These are phyloP conservation scores for Hortaea sp. DNA, from an alignment of 2,329 filamentous ascomycete species.

Conservation along the genomic window DNA sequence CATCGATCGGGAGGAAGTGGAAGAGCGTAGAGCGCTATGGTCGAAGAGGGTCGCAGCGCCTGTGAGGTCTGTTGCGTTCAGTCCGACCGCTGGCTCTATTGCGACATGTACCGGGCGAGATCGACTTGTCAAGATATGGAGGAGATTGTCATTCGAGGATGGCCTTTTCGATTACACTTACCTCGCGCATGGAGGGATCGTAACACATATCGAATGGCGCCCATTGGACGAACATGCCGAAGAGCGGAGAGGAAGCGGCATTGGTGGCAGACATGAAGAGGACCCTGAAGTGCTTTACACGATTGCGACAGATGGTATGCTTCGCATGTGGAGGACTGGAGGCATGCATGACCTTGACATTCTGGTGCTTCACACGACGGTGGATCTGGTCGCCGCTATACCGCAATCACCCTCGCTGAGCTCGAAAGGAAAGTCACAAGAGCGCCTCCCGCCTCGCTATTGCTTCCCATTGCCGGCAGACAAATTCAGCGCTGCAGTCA, in stretches of 20 bases:
- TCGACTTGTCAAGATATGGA: constrained; percentile 84
- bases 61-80: constrained; percentile 65
- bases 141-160: constrained; percentile 74
- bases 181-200: constrained; percentile 67
- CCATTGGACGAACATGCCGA: constrained; percentile 56
- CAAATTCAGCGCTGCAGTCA: constrained; percentile 59
- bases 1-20: constrained; percentile 31
- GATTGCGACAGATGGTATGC: constrained; percentile 65
- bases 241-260: constrained; percentile 36
- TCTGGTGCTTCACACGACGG: constrained; percentile 67
- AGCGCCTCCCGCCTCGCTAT: constrained; percentile 43
- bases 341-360: constrained; percentile 62
- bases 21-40: constrained; percentile 51
- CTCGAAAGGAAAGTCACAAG: constrained; percentile 41
- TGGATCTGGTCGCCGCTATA: constrained; percentile 67
- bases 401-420: constrained; percentile 20
- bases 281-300: constrained; percentile 81
- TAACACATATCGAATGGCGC: constrained; percentile 81
- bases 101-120: constrained; percentile 72
- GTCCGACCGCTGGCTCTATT: constrained; percentile 78
- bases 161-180: constrained; percentile 86
- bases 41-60: constrained; percentile 61
- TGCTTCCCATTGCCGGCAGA: constrained; percentile 75
- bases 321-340: constrained; percentile 74
- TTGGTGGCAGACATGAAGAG: constrained; percentile 20